Evolutionary conservation across 1,284 basidiomycete genomes (phyloP).

Genomic region (Trametes versicolor): DNA sequence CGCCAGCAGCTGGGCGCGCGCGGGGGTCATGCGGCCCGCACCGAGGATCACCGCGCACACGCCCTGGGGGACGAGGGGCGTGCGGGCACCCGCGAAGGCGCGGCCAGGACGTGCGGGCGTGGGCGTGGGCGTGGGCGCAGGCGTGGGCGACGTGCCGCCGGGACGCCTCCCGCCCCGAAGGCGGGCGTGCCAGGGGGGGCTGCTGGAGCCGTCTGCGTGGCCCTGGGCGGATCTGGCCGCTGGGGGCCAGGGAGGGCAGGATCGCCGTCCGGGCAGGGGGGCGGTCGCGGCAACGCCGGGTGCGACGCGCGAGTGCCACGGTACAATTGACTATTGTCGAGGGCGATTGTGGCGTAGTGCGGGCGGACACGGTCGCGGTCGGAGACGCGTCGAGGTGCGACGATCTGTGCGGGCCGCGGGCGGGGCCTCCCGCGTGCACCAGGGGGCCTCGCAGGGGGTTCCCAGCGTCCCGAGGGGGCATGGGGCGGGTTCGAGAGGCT

Average conservation of each 20-base stretch:
- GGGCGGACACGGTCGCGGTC: conserved; percentile 1
- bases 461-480: conserved; percentile 12
- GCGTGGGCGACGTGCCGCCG: not conserved
- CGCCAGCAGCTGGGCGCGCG: not conserved
- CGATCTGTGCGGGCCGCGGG: conserved; percentile 8
- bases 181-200: conserved; percentile 11
- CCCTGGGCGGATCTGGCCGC: conserved; percentile 17
- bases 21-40: not conserved
- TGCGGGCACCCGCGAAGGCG: too few relatives aligned
- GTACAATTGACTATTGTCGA: not conserved
- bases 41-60: conserved; percentile 20
- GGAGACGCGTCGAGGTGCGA: conserved; percentile 6
- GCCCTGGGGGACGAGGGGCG: not conserved
- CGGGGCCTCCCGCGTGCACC: not conserved
- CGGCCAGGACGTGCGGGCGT: not conserved
- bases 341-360: conserved; percentile 1
- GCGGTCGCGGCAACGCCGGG: not conserved
- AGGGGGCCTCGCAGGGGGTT: not conserved
- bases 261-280: not conserved
- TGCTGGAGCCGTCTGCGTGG: conserved; percentile 6
- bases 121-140: not conserved
- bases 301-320: not conserved
- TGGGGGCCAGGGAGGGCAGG: conserved; percentile 4
- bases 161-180: not conserved
- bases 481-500: conserved; percentile 3